Percentiles rank a stretch among this genome's conserved stretches.
Evolutionary conservation across 192 early-diverging fungal genomes (phyloP).

Genomic region (Coemansia sp.): DNA sequence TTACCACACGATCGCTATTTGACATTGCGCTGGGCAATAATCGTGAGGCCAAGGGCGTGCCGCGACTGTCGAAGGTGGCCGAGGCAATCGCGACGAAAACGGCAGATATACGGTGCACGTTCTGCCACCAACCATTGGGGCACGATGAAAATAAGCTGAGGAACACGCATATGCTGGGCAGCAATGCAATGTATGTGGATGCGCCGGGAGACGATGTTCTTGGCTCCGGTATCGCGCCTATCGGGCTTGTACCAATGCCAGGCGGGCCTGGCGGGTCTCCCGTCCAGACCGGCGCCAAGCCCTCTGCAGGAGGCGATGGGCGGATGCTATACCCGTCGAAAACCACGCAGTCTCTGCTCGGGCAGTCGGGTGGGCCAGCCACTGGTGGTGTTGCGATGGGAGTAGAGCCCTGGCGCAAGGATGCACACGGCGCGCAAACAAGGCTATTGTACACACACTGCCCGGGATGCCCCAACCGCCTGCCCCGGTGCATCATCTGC

Average conservation of each 20-base stretch:
- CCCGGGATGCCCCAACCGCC: slow-evolving; percentile 31
- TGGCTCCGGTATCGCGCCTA: background rate
- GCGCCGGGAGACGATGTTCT: slow-evolving; percentile 13
- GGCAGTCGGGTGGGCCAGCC: slow-evolving; percentile 11
- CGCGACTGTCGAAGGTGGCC: slow-evolving; percentile 55
- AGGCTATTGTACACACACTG: slow-evolving; percentile 46
- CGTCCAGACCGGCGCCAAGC: slow-evolving; percentile 13
- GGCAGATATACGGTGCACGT: slow-evolving; percentile 86
- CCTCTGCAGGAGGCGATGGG: slow-evolving; percentile 11
- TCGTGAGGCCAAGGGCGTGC: slow-evolving; percentile 43
- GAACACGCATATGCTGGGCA: slow-evolving; percentile 13
- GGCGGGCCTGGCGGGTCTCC: slow-evolving; percentile 16
- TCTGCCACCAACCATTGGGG: slow-evolving; percentile 69
- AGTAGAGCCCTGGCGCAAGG: slow-evolving; percentile 19
- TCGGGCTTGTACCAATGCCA: background rate
- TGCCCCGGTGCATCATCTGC: slow-evolving; percentile 56
- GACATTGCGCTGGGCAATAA: slow-evolving; percentile 83
- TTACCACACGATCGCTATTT: slow-evolving; percentile 81
- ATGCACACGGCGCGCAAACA: slow-evolving; percentile 35
- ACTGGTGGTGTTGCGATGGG: slow-evolving; percentile 4
- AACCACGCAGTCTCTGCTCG: slow-evolving; percentile 24
- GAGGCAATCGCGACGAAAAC: slow-evolving; percentile 65
- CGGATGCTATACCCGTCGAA: slow-evolving; percentile 15
- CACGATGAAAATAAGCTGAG: slow-evolving; percentile 19
- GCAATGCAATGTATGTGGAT: slow-evolving; percentile 1